Conservation (phyloP, 768 basidiomycete species). For the Tylopilus vinaceipallidus region DNA sequence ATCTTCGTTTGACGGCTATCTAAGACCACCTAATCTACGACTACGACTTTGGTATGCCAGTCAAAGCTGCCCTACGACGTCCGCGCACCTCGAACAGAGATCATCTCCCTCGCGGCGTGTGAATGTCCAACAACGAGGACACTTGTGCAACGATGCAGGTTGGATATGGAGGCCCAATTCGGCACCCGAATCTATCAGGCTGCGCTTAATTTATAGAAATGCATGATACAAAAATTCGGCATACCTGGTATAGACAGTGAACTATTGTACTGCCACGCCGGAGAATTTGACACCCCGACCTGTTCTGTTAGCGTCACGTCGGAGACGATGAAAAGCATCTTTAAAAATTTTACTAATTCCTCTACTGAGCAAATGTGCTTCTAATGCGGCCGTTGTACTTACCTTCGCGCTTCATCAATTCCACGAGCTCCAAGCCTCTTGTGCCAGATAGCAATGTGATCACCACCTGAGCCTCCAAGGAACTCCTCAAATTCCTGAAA, state of each 20-base stretch:
- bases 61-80: constrained; percentile 16
- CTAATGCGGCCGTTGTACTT: not conserved
- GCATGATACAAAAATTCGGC: constrained; percentile 6
- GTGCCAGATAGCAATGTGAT: constrained; percentile 48
- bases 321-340: constrained; percentile 80
- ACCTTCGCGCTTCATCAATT: constrained; percentile 47
- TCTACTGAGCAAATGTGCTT: not conserved
- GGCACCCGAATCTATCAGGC: constrained; percentile 9
- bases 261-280: constrained; percentile 50
- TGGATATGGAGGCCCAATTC: constrained; percentile 51
- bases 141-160: constrained; percentile 65
- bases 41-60: not conserved
- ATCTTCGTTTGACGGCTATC: not conserved
- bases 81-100: constrained; percentile 66
- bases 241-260: constrained; percentile 46
- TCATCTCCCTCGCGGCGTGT: constrained; percentile 48
- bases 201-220: not conserved
- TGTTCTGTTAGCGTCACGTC: constrained; percentile 54
- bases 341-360: constrained; percentile 56
- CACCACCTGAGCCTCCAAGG: constrained; percentile 74
- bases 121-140: constrained; percentile 90
- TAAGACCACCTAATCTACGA: too few species aligned
- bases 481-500: constrained; percentile 66
- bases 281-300: constrained; percentile 39
- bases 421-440: constrained; percentile 28